phyloP scores from a whole-genome alignment of 164 flowering plant species.

The Litsea cubeba region DNA sequence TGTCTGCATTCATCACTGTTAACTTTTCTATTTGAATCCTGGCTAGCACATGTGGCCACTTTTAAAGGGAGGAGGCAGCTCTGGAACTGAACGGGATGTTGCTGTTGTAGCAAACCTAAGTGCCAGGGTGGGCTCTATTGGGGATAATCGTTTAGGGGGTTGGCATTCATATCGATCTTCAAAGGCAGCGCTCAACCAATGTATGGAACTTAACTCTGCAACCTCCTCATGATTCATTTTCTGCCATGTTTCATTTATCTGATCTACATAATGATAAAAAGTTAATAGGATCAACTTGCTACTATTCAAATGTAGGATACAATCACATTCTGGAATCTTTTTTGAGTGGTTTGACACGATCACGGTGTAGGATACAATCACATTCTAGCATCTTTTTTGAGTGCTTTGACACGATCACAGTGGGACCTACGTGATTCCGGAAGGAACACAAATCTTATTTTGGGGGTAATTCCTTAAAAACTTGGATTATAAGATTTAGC shows the following conservation, averaged over 20 bases:
- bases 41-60: conserved; percentile 96
- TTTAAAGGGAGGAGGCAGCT: conserved; percentile 72
- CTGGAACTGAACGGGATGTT: conserved; percentile 49
- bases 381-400: neutral
- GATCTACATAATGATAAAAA: too few species aligned
- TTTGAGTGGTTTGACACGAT: too few species aligned
- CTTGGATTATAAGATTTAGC: too few species aligned
- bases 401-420: neutral
- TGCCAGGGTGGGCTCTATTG: conserved; percentile 94
- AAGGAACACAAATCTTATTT: too few species aligned
- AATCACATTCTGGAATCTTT: neutral
- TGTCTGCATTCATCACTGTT: neutral
- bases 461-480: too few species aligned
- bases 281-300: too few species aligned
- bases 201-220: conserved; percentile 32
- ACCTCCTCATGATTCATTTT: neutral
- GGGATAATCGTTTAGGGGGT: conserved; percentile 85
- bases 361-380: neutral
- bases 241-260: neutral
- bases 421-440: neutral
- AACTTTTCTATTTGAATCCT: neutral
- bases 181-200: conserved; percentile 87
- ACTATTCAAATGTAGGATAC: neutral
- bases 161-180: conserved; percentile 99
- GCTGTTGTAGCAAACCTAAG: conserved; percentile 89